These are phyloP conservation scores for Chenopodium suecicum DNA, from an alignment of 148 eudicot genomes.

Conservation along the genomic window DNA sequence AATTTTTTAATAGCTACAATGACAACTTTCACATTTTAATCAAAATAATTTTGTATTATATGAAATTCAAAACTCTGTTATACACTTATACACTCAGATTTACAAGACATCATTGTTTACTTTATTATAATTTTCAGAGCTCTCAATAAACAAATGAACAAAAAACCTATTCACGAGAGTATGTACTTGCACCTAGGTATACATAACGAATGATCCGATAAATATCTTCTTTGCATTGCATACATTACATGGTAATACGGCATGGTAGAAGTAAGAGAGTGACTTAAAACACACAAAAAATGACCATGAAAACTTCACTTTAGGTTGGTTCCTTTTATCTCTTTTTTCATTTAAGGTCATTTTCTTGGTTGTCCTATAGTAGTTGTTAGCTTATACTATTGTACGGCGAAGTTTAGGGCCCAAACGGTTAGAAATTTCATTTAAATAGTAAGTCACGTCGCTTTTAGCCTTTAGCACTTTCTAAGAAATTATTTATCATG, in stretches of 20 bases:
- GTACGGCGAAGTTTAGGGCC: conserved; percentile 24
- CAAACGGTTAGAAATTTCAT: conserved; percentile 27
- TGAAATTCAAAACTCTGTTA: neutral
- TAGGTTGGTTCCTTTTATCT: neutral
- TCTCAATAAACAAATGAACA: too few species aligned
- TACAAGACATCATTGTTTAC: too few species aligned
- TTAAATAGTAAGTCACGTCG: conserved; percentile 19
- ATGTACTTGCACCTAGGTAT: too few species aligned
- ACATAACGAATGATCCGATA: neutral
- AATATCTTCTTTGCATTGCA: neutral
- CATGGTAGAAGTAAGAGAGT: neutral
- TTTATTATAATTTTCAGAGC: neutral
- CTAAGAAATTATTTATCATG: conserved; percentile 18
- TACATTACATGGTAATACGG: neutral
- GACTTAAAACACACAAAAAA: neutral
- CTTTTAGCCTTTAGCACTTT: conserved; percentile 24
- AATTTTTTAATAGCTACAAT: neutral
- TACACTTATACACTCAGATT: too few species aligned
- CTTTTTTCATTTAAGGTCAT: conserved; percentile 5
- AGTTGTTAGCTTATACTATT: conserved; percentile 24
- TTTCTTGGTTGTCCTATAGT: conserved; percentile 26
- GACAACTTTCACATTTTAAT: neutral
- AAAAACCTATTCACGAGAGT: too few species aligned
- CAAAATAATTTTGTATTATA: too few species aligned
- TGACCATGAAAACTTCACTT: neutral